Evolutionary conservation across 2,329 filamentous ascomycete genomes (phyloP), one percentile per base, ranked within the genome.

Genomic region (Colletotrichum paranaense): DNA sequence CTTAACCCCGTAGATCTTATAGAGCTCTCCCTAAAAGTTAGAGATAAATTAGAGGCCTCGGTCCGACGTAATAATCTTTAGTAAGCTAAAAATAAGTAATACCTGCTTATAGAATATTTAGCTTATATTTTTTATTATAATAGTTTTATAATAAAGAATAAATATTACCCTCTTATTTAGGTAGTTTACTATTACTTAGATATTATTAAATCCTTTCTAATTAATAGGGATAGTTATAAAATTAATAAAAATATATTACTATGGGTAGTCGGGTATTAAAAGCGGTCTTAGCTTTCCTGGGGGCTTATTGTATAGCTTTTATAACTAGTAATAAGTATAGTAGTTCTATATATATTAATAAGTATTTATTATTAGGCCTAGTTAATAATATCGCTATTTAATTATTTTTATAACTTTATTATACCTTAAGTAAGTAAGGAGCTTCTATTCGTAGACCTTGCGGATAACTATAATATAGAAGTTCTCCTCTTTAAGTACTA

Each of bases 341-440:
- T 30, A 30, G 1, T 30, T 30, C 0, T 0, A 1, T 2, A 30
- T 1, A 1, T 30, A 30, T 30, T 30, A 30, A 30, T 30, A 30
- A 8, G 1, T 30, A 30, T 30, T 1, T 30, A 9, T 0, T 9
- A 9, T 30, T 8, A 30, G 0, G 1, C 28, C 8, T 0, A 1
- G 28, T 0, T 30, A 30, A 0, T 30, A 30, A 1, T 30, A 30
- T 9, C 1, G 1, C 0, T 30, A 30, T 2, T 30, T 30, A 30
- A 30, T 30, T 30, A 30, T 30, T 9, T 30, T 30, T 9, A 30
- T 1, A 9, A 30, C 0, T 0, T 30, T 30, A 30, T 30, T 30
- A 9, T 1, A 0, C 2, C 2, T 0, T 9, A 9, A 1, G 0
- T 30, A 30, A 1, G 2, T 0, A 0, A 30, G 7, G 7, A 30